Base-by-base conservation (phyloP, 2,329 filamentous ascomycete genomes). In the Cladosporium austrohemisphaericum region DNA sequence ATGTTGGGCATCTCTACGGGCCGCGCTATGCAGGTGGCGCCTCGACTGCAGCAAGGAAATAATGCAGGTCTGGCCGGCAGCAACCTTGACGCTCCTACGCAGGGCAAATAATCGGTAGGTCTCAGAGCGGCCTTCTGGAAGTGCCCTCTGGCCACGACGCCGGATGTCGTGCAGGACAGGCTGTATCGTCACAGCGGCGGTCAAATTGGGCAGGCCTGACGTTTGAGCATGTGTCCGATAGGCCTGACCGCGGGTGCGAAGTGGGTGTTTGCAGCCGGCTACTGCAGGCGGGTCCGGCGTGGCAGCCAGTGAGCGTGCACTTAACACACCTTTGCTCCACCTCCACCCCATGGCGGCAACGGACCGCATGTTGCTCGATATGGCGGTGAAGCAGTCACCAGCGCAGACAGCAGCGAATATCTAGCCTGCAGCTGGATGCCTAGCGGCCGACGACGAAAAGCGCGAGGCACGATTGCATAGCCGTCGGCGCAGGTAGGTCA, bases 351-450 rank as follows among this genome's bases (percentile, higher is more conserved):
- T 46, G 43, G 32, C 43, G 43, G 43, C 29, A 19, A 3, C 43
- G 43, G 43, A 26, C 43, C 43, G 43, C 43, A 7, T 36, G 32
- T 13, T 46, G 43, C 43, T 46, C 23, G 29, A 19, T 46, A 33
- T 46, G 43, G 43, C 43, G 43, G 43, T 46, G 43, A 46, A 28
- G 32, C 19, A 19, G 23, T 16, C 22, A 19, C 43, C 43, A 46
- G 28, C 43, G 43, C 43, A 46, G 14, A 7, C 22, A 18, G 32
- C 28, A 20, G 31, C 29, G 18, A 13, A 26, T 28, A 32, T 28
- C 40, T 28, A 43, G 40, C 40, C 28, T 43, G 40, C 40, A 43
- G 26, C 18, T n/a, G 26, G 16, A 20, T 20, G 26, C 31, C 18
- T 43, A 43, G 40, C 37, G 37, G 37, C 37, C 22, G 37, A 23